Evolutionary conservation across 768 basidiomycete genomes (phyloP).

Genomic region (Panellus pusillus): DNA sequence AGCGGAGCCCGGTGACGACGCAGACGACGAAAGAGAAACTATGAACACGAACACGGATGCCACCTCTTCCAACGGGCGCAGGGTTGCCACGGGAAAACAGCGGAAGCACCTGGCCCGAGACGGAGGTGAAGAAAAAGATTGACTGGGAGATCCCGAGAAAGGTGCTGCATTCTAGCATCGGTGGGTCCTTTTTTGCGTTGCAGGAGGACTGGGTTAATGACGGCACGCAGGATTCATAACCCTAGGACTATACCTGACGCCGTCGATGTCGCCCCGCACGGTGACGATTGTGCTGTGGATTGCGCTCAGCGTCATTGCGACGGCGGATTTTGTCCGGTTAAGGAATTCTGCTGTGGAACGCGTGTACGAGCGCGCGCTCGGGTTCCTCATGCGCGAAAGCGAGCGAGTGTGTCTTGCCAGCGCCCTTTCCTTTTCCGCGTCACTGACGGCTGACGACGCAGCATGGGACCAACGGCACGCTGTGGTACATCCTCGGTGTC

Average conservation of each 20-base stretch:
- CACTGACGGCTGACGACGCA: background rate
- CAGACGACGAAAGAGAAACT: slow-evolving; percentile 37
- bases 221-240: slow-evolving; percentile 58
- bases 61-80: background rate
- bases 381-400: slow-evolving; percentile 87
- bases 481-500: slow-evolving; percentile 90
- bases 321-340: slow-evolving; percentile 77
- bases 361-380: slow-evolving; percentile 68
- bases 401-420: slow-evolving; percentile 57
- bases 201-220: slow-evolving; percentile 21
- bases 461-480: slow-evolving; percentile 73
- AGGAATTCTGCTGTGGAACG: slow-evolving; percentile 62
- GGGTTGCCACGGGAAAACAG: slow-evolving; percentile 15
- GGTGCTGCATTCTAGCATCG: slow-evolving; percentile 83
- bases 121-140: slow-evolving; percentile 37
- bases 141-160: slow-evolving; percentile 95
- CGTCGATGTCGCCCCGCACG: slow-evolving; percentile 42
- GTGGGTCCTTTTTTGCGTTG: slow-evolving; percentile 56
- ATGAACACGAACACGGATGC: slow-evolving; percentile 29
- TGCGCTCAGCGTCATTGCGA: slow-evolving; percentile 65
- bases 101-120: slow-evolving; percentile 4
- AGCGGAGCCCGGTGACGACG: slow-evolving; percentile 26
- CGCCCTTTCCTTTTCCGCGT: background rate
- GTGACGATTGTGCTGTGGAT: slow-evolving; percentile 66
- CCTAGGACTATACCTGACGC: slow-evolving; percentile 53